Evolutionary conservation across 73 alveolate species (phyloP).

Genomic region (Paramecium bursaria): DNA sequence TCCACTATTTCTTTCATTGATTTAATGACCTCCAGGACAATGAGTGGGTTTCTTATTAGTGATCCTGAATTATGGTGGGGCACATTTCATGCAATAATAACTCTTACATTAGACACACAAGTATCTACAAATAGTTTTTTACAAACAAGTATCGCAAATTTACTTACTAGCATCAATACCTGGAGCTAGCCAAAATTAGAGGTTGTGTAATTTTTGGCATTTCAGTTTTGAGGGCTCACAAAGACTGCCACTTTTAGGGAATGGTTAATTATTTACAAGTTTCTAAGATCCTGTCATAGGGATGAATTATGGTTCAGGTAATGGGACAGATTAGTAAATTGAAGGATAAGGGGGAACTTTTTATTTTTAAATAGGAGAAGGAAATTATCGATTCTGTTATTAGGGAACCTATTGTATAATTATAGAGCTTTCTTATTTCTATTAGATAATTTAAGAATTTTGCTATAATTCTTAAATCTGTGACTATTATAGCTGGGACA

Average conservation of each 20-base stretch:
- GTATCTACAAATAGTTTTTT: constrained; percentile 38
- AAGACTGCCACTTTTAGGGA: not conserved
- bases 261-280: not conserved
- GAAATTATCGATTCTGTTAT: no score
- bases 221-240: not conserved
- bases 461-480: not conserved
- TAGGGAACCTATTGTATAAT: not conserved
- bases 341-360: not conserved
- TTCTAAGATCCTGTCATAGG: no score
- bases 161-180: constrained; percentile 4
- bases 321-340: not conserved
- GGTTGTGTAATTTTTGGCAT: not conserved
- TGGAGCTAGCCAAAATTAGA: constrained; percentile 46
- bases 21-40: constrained; percentile 51
- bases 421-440: not conserved
- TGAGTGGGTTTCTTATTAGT: not conserved
- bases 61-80: not conserved
- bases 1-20: constrained; percentile 26
- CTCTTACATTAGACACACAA: constrained; percentile 11
- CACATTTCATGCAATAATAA: constrained; percentile 51
- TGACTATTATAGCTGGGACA: not conserved
- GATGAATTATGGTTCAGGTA: not conserved
- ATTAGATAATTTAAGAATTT: not conserved
- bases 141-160: not conserved
- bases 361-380: not conserved